Evolutionary conservation across 2,329 filamentous ascomycete genomes (phyloP), one percentile per base, ranked within the genome.

Genomic region (Pestalotiopsis sp.): DNA sequence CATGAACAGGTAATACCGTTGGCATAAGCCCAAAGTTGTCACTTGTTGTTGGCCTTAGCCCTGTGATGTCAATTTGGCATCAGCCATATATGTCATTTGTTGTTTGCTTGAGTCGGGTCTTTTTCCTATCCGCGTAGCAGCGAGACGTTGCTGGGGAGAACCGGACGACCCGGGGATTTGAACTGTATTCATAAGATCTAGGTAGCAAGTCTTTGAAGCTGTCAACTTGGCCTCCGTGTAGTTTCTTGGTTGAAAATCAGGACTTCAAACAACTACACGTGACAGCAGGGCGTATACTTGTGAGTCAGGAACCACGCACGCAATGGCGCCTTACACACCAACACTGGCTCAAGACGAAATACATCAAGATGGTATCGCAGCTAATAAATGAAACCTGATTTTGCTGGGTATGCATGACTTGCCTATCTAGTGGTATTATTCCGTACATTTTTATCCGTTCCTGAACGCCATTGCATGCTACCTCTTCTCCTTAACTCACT

Each of bases 341-440:
- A 9, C 31, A 36, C 31, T 36, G 31, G 31, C 31, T 36, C 31
- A 9, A 36, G 31, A 2, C 31, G 31, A 36, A 36, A 36, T 36
- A 36, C 6, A 9, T 36, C 27, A 36, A 9, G 6, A 9, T 36
- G 31, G 31, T 9, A 9, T 41, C 58, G 75, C 38, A 75, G 72
- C 57, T 75, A n/a, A 4, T 52, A 20, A 17, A 52, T 2, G 17
- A 52, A 52, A 52, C 9, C 20, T 9, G 9, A 9, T n/a, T n/a
- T 9, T n/a, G 17, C 7, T n/a, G 45, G 45, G 45, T 52, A 52
- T 52, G 45, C 45, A 52, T 52, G 45, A n/a, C 45, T 52, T 52
- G 17, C 45, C 20, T 52, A 52, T 52, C 45, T 52, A 52, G 17
- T 52, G 45, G 45, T 52, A 52, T 52, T 52, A 52, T 52, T 52